Conservation (phyloP, 2,329 filamentous ascomycete species). For the Alternaria brassicicola region DNA sequence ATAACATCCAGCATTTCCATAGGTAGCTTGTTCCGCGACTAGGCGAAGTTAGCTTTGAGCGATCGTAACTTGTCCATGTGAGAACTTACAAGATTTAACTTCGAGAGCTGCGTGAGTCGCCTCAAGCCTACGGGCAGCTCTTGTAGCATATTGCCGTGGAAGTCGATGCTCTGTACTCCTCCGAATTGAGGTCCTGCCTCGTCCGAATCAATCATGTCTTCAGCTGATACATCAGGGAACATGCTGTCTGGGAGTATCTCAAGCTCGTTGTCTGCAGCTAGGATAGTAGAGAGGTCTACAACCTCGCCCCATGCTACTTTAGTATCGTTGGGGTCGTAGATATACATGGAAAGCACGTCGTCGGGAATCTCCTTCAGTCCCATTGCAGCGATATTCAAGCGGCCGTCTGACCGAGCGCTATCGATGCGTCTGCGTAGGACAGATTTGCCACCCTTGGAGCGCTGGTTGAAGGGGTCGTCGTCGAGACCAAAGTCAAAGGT, state of each 20-base stretch:
- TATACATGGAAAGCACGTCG: conserved; percentile 91
- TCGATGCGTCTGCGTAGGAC: conserved; percentile 75
- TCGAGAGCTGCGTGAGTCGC: conserved; percentile 74
- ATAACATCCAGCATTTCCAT: conserved; percentile 76
- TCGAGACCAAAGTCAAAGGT: conserved; percentile 65
- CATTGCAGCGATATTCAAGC: conserved; percentile 87
- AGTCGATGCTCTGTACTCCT: conserved; percentile 77
- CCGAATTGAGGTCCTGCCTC: conserved; percentile 77
- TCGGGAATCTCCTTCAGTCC: conserved; percentile 77
- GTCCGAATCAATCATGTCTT: conserved; percentile 66
- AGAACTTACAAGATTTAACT: conserved; percentile 74
- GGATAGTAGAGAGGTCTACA: conserved; percentile 82
- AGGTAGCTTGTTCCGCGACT: conserved; percentile 81
- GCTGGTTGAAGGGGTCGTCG: conserved; percentile 75
- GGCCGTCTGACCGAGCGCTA: conserved; percentile 75
- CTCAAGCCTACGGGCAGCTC: conserved; percentile 77
- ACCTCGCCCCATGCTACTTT: conserved; percentile 84
- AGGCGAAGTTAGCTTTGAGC: conserved; percentile 6
- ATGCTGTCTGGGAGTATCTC: conserved; percentile 72
- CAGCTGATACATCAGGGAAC: conserved; percentile 72
- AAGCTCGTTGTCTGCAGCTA: conserved; percentile 89
- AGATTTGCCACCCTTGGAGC: conserved; percentile 65
- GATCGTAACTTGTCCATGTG: neutral
- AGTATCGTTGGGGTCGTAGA: conserved; percentile 68
- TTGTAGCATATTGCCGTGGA: conserved; percentile 82